Conservation (phyloP, 768 basidiomycete species). For the Candolleomyces eurysporus region DNA sequence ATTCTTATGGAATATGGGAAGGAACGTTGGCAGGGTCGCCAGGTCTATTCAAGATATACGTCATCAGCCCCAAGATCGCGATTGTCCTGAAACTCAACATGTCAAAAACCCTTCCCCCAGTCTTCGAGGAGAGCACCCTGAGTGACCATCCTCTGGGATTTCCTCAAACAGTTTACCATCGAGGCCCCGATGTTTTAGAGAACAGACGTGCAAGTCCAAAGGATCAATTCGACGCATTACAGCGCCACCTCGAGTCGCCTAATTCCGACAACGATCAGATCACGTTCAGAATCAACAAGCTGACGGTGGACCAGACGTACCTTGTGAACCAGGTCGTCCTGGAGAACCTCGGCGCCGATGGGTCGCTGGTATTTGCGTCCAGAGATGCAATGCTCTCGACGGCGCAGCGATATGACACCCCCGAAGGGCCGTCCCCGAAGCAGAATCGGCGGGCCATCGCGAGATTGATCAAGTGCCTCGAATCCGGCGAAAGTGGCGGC, state of each 20-base stretch:
- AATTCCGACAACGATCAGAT: slow-evolving; percentile 19
- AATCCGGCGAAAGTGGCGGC: too few relatives aligned
- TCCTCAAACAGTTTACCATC: slow-evolving; percentile 4
- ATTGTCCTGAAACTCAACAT: slow-evolving; percentile 20
- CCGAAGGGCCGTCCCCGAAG: neutral
- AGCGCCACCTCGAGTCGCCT: slow-evolving; percentile 18
- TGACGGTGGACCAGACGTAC: slow-evolving; percentile 16
- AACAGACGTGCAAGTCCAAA: neutral
- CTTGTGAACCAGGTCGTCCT: slow-evolving; percentile 15
- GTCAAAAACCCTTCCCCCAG: slow-evolving; percentile 13
- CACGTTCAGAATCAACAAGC: slow-evolving; percentile 19
- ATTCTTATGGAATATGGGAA: slow-evolving; percentile 33
- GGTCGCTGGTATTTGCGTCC: slow-evolving; percentile 15
- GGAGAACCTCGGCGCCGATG: slow-evolving; percentile 10
- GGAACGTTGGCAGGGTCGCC: slow-evolving; percentile 20
- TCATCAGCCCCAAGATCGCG: slow-evolving; percentile 33
- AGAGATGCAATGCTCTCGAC: slow-evolving; percentile 16
- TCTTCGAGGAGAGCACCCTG: slow-evolving; percentile 21
- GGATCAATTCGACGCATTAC: slow-evolving; percentile 3
- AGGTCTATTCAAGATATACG: slow-evolving; percentile 29
- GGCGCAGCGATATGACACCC: slow-evolving; percentile 12
- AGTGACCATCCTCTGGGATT: slow-evolving; percentile 19
- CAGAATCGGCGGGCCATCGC: neutral
- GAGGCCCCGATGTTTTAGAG: neutral
- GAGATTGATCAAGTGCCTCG: too few relatives aligned